phyloP scores from a whole-genome alignment of 441 rosid genomes.

The Mallotus japonicus region DNA sequence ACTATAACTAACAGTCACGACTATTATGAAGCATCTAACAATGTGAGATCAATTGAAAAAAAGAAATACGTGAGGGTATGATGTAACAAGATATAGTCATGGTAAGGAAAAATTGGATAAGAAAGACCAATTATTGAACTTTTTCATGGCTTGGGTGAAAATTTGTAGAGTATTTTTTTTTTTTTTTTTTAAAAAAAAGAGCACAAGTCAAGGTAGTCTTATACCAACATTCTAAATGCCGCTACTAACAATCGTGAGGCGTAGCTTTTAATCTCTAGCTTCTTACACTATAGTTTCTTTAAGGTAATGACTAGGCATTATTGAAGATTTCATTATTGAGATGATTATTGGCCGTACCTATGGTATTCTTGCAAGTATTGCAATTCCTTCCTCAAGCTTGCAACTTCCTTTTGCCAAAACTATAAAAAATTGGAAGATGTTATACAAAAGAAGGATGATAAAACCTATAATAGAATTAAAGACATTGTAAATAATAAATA shows the following conservation, averaged over 20 bases:
- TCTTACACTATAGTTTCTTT: background rate
- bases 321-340: background rate
- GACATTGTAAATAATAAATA: background rate
- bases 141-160: background rate
- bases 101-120: background rate
- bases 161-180: background rate
- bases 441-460: slow-evolving; percentile 10
- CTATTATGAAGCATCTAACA: too few relatives aligned
- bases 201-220: background rate
- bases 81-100: background rate
- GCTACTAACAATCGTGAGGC: background rate
- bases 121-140: background rate
- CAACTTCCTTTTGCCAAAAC: slow-evolving; percentile 83
- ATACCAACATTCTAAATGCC: background rate
- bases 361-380: slow-evolving; percentile 60
- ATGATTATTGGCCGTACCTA: slow-evolving; percentile 40
- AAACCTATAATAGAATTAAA: slow-evolving; percentile 3
- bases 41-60: too few relatives aligned
- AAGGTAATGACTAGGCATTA: background rate
- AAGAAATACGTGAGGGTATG: too few relatives aligned
- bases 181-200: background rate
- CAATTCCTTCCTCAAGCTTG: slow-evolving; percentile 65
- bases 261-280: background rate
- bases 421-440: slow-evolving; percentile 29
- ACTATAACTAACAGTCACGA: too few relatives aligned